A percentile compares a stretch with the other conserved stretches of the same genome.
These are phyloP conservation scores for Cyphellophora attinorum DNA, from an alignment of 2,329 filamentous ascomycete species.

Conservation along the genomic window DNA sequence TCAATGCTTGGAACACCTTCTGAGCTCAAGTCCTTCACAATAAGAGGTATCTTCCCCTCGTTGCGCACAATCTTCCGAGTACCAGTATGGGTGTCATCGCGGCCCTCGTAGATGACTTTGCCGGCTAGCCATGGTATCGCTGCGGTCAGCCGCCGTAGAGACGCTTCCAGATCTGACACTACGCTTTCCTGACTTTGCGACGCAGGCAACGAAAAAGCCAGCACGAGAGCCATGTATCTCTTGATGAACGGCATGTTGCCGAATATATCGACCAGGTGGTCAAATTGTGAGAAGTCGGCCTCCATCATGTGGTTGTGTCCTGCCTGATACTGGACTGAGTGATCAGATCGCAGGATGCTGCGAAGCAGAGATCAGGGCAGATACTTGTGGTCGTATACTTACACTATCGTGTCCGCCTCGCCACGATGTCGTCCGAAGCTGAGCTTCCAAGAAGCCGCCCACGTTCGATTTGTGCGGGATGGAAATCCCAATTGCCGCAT, in stretches of 20 bases:
- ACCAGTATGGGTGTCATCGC: conserved; percentile 21
- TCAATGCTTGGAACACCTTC: conserved; percentile 30
- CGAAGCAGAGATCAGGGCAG: too few species aligned
- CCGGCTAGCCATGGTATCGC: conserved; percentile 41
- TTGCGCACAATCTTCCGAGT: conserved; percentile 29
- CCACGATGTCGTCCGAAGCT: too few species aligned
- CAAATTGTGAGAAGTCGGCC: conserved; percentile 1
- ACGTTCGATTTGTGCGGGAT: too few species aligned
- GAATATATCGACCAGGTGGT: neutral
- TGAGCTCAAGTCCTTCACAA: conserved; percentile 34
- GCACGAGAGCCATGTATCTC: conserved; percentile 24
- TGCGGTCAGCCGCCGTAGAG: conserved; percentile 28
- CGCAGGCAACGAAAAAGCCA: conserved; percentile 28
- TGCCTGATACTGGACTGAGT: too few species aligned
- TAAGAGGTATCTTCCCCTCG: conserved; percentile 23
- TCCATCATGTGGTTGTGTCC: too few species aligned
- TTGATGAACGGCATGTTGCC: conserved; percentile 4
- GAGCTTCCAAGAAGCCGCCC: too few species aligned
- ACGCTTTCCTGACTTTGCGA: conserved; percentile 18
- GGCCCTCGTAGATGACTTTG: conserved; percentile 29
- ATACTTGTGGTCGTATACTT: too few species aligned
- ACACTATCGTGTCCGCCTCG: too few species aligned
- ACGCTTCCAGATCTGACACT: conserved; percentile 23
- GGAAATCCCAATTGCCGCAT: too few species aligned
- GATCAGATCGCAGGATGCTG: too few species aligned